Conservation (phyloP, 495 filamentous ascomycete genomes). For the Annulohypoxylon stygium region DNA sequence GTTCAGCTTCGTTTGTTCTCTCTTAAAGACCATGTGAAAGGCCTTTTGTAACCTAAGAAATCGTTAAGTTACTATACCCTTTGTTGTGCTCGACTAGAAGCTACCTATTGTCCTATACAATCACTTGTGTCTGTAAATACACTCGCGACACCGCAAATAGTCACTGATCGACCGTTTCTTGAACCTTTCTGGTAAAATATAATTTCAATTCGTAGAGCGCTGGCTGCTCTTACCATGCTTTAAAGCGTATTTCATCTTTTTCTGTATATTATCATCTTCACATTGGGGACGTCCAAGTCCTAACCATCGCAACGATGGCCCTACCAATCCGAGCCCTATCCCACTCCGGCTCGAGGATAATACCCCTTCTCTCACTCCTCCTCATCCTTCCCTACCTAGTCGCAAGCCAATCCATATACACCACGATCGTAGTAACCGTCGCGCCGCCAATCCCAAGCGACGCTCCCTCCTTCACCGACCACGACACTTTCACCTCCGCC, state of each 20-base stretch:
- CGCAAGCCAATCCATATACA: slow-evolving; percentile 36
- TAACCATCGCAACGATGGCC: slow-evolving; percentile 2
- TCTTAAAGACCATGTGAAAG: slow-evolving; percentile 6
- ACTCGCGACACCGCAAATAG: neutral
- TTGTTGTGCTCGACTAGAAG: slow-evolving; percentile 12
- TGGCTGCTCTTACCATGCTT: slow-evolving; percentile 10
- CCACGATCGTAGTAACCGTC: slow-evolving; percentile 47
- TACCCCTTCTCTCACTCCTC: slow-evolving; percentile 4
- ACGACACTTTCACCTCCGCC: slow-evolving; percentile 64
- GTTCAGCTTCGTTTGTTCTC: slow-evolving; percentile 20
- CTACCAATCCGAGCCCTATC: neutral
- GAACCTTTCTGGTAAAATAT: neutral
- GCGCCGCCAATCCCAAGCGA: slow-evolving; percentile 48
- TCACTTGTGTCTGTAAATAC: slow-evolving; percentile 8
- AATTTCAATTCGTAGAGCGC: slow-evolving; percentile 3
- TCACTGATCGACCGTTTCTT: neutral
- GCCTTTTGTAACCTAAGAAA: slow-evolving; percentile 16
- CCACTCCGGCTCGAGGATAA: neutral
- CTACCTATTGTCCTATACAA: slow-evolving; percentile 16
- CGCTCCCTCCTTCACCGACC: slow-evolving; percentile 62
- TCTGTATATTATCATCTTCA: neutral
- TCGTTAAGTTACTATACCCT: slow-evolving; percentile 32
- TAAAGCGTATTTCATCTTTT: slow-evolving; percentile 2
- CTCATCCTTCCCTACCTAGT: slow-evolving; percentile 26
- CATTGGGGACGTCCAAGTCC: slow-evolving; percentile 3